phyloP scores from a whole-genome alignment of 768 basidiomycete genomes.

The Lactarius evosmus region DNA sequence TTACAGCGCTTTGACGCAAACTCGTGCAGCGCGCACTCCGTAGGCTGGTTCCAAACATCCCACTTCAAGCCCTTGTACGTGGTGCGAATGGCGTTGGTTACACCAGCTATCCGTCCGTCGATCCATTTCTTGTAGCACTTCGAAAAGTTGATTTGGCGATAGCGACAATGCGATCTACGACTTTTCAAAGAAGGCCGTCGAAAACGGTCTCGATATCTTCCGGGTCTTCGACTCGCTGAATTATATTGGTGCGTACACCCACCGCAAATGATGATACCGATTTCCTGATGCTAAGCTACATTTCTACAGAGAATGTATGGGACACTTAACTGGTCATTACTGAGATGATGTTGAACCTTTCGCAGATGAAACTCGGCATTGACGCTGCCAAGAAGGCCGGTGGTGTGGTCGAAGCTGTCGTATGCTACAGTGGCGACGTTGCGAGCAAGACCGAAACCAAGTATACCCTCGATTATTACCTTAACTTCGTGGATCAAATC shows the following conservation, averaged over 20 bases:
- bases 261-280: background rate
- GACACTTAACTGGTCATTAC: conserved; percentile 28
- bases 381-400: conserved; percentile 99
- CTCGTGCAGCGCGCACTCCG: conserved; percentile 72
- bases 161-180: conserved; percentile 99
- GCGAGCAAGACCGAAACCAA: conserved; percentile 93
- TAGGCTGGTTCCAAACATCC: conserved; percentile 97
- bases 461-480: conserved; percentile 96
- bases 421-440: conserved; percentile 98
- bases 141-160: conserved; percentile 24
- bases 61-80: conserved; percentile 95
- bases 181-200: conserved; percentile 99
- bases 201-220: conserved; percentile 99
- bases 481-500: conserved; percentile 91
- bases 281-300: conserved; percentile 8
- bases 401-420: conserved; percentile 94
- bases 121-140: conserved; percentile 52
- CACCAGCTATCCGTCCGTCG: conserved; percentile 88
- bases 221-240: conserved; percentile 98
- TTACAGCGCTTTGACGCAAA: conserved; percentile 12
- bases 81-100: conserved; percentile 99
- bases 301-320: conserved; percentile 60
- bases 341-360: conserved; percentile 1
- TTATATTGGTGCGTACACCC: conserved; percentile 74
- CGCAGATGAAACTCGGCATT: conserved; percentile 93